A percentile compares a stretch with the other conserved stretches of the same genome.
These are phyloP conservation scores for Saksenaea oblongispora DNA, from an alignment of 371 early-diverging fungal species.

Conservation along the genomic window DNA sequence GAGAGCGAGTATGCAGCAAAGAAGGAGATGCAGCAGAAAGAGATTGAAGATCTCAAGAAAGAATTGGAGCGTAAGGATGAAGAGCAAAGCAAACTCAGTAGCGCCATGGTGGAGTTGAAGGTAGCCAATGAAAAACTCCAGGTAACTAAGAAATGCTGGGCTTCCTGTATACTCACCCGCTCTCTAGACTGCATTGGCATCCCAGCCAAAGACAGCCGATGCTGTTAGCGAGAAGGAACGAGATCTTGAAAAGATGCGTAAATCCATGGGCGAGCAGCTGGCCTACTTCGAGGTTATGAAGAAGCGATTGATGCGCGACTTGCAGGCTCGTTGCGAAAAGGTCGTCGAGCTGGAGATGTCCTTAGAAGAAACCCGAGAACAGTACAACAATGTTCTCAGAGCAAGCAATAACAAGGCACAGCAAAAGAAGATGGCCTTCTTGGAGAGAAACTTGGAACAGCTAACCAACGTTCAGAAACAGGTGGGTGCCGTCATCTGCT, in stretches of 20 bases:
- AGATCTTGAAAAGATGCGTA: conserved; percentile 85
- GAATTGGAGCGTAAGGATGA: conserved; percentile 69
- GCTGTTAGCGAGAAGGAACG: conserved; percentile 69
- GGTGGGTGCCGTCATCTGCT: no score
- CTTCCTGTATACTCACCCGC: not conserved
- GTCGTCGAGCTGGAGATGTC: conserved; percentile 93
- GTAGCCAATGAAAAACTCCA: conserved; percentile 72
- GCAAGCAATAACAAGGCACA: conserved; percentile 83
- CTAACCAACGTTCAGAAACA: conserved; percentile 92
- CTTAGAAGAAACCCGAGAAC: conserved; percentile 90
- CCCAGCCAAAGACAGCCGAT: conserved; percentile 23
- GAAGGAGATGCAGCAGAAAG: conserved; percentile 73
- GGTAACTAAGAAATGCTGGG: conserved; percentile 16
- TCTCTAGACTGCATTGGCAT: not conserved
- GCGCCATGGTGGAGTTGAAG: conserved; percentile 62
- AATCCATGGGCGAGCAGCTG: conserved; percentile 89
- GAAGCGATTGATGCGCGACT: conserved; percentile 93
- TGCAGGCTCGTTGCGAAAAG: conserved; percentile 94
- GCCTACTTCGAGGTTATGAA: conserved; percentile 95
- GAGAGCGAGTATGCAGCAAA: conserved; percentile 81
- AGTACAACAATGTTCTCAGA: conserved; percentile 82
- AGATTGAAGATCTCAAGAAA: conserved; percentile 71
- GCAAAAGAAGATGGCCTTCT: conserved; percentile 92
- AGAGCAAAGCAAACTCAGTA: conserved; percentile 66
- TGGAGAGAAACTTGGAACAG: conserved; percentile 95